These are phyloP conservation scores for Amanita rubescens DNA, from an alignment of 768 basidiomycete genomes.

Conservation along the genomic window DNA sequence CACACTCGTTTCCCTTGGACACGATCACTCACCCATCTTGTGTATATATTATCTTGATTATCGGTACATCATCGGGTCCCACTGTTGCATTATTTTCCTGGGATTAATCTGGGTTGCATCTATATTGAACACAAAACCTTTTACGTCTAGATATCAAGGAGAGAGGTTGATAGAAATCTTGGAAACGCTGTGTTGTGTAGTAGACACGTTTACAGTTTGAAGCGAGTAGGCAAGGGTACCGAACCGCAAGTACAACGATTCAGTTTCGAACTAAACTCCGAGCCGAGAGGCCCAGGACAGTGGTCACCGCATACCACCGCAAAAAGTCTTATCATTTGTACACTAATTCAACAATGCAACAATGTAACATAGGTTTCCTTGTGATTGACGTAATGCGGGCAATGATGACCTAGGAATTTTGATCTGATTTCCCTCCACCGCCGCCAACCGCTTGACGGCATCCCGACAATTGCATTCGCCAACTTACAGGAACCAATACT, in stretches of 20 bases:
- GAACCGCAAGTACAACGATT: background rate
- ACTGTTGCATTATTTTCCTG: background rate
- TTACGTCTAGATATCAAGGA: background rate
- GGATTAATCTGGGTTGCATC: background rate
- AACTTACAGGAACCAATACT: too few relatives aligned
- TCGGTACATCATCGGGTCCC: background rate
- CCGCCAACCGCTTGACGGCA: too few relatives aligned
- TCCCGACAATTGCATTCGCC: too few relatives aligned
- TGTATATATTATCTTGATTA: conserved; percentile 1
- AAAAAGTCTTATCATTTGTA: background rate
- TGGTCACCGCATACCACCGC: background rate
- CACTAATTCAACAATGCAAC: too few relatives aligned
- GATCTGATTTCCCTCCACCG: too few relatives aligned
- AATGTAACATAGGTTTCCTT: too few relatives aligned
- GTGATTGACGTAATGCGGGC: too few relatives aligned
- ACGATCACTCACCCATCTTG: background rate
- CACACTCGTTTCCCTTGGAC: background rate
- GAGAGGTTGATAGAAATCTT: too few relatives aligned
- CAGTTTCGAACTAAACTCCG: background rate
- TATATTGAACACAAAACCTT: too few relatives aligned
- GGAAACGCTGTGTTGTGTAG: background rate
- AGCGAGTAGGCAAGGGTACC: too few relatives aligned
- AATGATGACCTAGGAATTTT: too few relatives aligned
- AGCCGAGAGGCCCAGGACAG: background rate
- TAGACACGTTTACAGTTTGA: too few relatives aligned